Base-by-base conservation (phyloP, 768 basidiomycete genomes). In the Imleria badia region DNA sequence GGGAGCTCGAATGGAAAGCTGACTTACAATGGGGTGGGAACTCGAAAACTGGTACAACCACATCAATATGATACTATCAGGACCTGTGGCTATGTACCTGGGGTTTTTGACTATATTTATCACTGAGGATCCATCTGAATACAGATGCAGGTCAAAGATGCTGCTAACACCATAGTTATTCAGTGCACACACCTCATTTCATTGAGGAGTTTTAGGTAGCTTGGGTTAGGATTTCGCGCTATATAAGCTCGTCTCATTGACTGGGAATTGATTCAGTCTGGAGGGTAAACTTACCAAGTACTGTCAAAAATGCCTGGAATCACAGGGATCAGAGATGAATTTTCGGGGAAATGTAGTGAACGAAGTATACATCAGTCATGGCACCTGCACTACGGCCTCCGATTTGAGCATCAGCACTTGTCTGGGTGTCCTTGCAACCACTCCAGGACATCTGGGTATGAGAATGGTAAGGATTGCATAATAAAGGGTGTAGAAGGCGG, bases 361-460 rank as follows among this genome's bases (percentile, higher is more conserved):
- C 6, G 40, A 39, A 31, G 15, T 20, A 13, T 62, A 89, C 87
- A 66, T 77, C 85, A 70, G 85, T 89, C 89, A 91, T 91, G 8
- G 89, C 89, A 44, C 89, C 89, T 6, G 85, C 85, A 9, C 82
- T 86, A 30, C 78, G 70, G 5, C 87, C 87, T 12, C 78, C 74
- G 65, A 90, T 85, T 39, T 76, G 73, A 5, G 87, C 81, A 63
- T 91, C 89, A 17, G 89, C 89, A 60, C 88, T 90, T n/a, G 87
- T 91, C 67, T 91, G 87, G 15, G 82, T 77, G 66, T 91, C 89
- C 58, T 87, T 87, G 69, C 89, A 89, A 26, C 87, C 89, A 65
- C 86, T 87, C 81, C 84, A 91, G n/a, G 85, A 86, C n/a, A 91
- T 87, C 89, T 91, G 15, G 2, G 51, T 38, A 35, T 45, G 7